Percentiles rank a stretch among this genome's conserved stretches.
These are phyloP conservation scores for Amphicarpaea edgeworthii DNA, from an alignment of 306 rosid genomes.

Conservation along the genomic window DNA sequence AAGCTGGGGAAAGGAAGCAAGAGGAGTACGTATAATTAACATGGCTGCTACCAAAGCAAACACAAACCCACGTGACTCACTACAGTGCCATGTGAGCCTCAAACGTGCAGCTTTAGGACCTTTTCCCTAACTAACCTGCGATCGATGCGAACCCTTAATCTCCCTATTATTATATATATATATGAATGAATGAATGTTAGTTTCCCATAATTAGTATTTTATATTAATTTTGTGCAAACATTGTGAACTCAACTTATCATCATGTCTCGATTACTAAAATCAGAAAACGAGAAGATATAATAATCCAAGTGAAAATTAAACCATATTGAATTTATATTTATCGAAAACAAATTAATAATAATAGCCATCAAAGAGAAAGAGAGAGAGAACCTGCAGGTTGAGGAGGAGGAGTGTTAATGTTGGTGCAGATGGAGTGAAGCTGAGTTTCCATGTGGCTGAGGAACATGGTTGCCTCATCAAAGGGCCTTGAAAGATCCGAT, in stretches of 20 bases:
- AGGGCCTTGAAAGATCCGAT: conserved; percentile 69
- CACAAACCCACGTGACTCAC: conserved; percentile 29
- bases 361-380: conserved; percentile 2
- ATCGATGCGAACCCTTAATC: conserved; percentile 6
- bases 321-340: background rate
- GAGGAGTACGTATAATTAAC: background rate
- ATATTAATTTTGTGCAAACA: conserved; percentile 20
- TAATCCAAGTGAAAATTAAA: conserved; percentile 4
- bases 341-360: background rate
- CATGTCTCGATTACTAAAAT: conserved; percentile 13
- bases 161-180: no score
- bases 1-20: no score
- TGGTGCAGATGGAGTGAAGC: conserved; percentile 61
- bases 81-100: conserved; percentile 47
- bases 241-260: background rate
- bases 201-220: conserved; percentile 1
- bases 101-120: conserved; percentile 15
- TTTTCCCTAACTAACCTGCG: background rate
- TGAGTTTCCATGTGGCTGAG: conserved; percentile 69
- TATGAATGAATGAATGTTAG: conserved; percentile 6
- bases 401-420: conserved; percentile 34
- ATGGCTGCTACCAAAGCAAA: background rate
- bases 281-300: background rate
- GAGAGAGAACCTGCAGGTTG: conserved; percentile 50
- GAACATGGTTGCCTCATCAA: conserved; percentile 72